These are phyloP conservation scores for Aspergillus jensenii DNA, from an alignment of 2,329 filamentous ascomycete genomes.

Conservation along the genomic window DNA sequence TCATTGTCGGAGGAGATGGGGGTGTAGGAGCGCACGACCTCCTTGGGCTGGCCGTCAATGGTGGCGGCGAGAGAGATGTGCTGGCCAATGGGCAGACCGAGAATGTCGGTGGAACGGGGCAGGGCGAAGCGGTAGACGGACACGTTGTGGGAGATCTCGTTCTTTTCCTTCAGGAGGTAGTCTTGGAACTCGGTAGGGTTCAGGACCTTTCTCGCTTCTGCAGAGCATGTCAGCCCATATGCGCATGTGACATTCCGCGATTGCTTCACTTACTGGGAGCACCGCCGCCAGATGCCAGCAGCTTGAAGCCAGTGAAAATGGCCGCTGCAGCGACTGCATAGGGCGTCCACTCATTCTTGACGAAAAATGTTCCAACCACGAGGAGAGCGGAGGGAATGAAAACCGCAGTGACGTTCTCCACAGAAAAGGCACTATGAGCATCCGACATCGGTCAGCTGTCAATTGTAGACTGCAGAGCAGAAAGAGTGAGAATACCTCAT, in stretches of 20 bases:
- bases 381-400: conserved; percentile 81
- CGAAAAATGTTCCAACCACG: conserved; percentile 71
- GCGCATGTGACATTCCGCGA: conserved; percentile 1
- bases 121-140: conserved; percentile 97
- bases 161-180: conserved; percentile 93
- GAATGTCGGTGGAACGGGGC: conserved; percentile 72
- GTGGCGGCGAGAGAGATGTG: conserved; percentile 94
- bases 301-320: conserved; percentile 68
- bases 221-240: conserved; percentile 13
- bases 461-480: background rate
- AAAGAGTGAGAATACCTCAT: conserved; percentile 28
- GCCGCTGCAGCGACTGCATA: conserved; percentile 69
- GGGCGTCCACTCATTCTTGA: conserved; percentile 74
- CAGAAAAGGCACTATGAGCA: conserved; percentile 30
- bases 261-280: conserved; percentile 61
- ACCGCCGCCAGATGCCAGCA: conserved; percentile 57
- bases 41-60: conserved; percentile 73
- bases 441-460: conserved; percentile 10
- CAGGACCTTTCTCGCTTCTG: conserved; percentile 77
- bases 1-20: conserved; percentile 88
- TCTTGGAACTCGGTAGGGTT: conserved; percentile 87
- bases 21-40: conserved; percentile 88
- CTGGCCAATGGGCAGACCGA: conserved; percentile 96
- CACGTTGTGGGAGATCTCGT: conserved; percentile 93
- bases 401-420: conserved; percentile 70